phyloP scores from a whole-genome alignment of 768 basidiomycete species.

The Naematelia aurantialba region DNA sequence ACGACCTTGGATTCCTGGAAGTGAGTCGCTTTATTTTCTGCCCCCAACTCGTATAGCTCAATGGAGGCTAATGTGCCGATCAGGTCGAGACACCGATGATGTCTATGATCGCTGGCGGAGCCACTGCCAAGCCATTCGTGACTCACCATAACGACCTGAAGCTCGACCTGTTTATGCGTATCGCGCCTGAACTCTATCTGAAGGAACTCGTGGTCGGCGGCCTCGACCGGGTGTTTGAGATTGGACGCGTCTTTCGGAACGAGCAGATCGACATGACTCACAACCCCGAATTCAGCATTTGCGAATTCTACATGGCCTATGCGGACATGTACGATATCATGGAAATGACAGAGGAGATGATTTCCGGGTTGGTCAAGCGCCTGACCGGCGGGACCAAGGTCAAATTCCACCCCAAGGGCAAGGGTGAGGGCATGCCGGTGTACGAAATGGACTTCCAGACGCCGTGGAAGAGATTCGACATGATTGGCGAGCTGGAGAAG shows the following conservation, averaged over 20 bases:
- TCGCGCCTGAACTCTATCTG: conserved; percentile 96
- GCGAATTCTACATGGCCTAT: conserved; percentile 99
- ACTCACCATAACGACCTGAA: conserved; percentile 98
- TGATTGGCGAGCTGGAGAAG: conserved; percentile 94
- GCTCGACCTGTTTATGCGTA: conserved; percentile 91
- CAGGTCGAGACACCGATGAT: conserved; percentile 96
- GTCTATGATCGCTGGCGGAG: conserved; percentile 91
- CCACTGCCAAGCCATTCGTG: conserved; percentile 96
- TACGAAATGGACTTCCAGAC: conserved; percentile 79
- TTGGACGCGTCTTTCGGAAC: conserved; percentile 95
- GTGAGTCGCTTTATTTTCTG: conserved; percentile 29
- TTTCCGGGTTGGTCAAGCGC: conserved; percentile 86
- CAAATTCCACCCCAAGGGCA: conserved; percentile 88
- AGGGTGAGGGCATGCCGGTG: conserved; percentile 61
- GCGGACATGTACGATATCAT: conserved; percentile 98
- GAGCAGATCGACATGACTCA: conserved; percentile 98
- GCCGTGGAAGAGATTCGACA: conserved; percentile 98
- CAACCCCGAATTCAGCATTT: conserved; percentile 98
- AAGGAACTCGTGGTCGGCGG: conserved; percentile 97
- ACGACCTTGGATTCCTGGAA: conserved; percentile 89
- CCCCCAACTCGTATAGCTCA: neutral
- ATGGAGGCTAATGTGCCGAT: neutral
- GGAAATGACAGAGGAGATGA: conserved; percentile 88
- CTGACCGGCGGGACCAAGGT: conserved; percentile 74
- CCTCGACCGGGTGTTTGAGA: conserved; percentile 95